phyloP scores from a whole-genome alignment of 2,329 filamentous ascomycete species.

The Nothopassalora personata region DNA sequence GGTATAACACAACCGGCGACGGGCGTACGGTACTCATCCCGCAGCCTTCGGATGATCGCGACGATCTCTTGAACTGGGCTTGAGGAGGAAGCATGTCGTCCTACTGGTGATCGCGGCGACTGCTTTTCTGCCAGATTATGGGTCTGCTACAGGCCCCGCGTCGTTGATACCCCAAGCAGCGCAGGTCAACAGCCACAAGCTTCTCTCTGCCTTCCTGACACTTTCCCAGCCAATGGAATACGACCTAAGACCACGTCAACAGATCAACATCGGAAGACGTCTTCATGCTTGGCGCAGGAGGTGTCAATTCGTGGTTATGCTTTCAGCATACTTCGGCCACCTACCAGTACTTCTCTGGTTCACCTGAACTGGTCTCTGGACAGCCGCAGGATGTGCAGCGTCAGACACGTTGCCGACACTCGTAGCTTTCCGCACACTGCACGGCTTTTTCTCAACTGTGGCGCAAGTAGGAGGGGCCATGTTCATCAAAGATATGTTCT shows the following conservation, averaged over 20 bases:
- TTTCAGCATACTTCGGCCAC: conserved; percentile 42
- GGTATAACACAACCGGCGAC: conserved; percentile 34
- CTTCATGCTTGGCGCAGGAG: conserved; percentile 42
- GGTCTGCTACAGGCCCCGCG: conserved; percentile 9
- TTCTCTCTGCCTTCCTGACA: not conserved
- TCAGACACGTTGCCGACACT: conserved; percentile 36
- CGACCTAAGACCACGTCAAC: conserved; percentile 6
- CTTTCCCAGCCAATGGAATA: conserved; percentile 5
- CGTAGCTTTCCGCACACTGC: conserved; percentile 41
- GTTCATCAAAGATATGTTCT: conserved; percentile 20
- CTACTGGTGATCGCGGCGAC: conserved; percentile 21
- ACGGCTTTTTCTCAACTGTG: conserved; percentile 33
- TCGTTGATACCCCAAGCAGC: conserved; percentile 10
- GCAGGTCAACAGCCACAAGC: not conserved
- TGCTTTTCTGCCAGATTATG: conserved; percentile 12
- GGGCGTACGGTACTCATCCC: conserved; percentile 22
- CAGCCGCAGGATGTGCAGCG: conserved; percentile 37
- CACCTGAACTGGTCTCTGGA: conserved; percentile 33
- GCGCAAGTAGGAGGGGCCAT: conserved; percentile 14
- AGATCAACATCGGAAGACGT: conserved; percentile 9
- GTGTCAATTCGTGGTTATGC: conserved; percentile 38
- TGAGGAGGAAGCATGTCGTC: conserved; percentile 37
- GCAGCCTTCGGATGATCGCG: conserved; percentile 16
- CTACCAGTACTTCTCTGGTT: conserved; percentile 42
- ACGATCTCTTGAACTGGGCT: conserved; percentile 26